A percentile compares a stretch with the other conserved stretches of the same genome.
Evolutionary conservation across 2,329 filamentous ascomycete genomes (phyloP).

Genomic region (Emergomyces africanus): DNA sequence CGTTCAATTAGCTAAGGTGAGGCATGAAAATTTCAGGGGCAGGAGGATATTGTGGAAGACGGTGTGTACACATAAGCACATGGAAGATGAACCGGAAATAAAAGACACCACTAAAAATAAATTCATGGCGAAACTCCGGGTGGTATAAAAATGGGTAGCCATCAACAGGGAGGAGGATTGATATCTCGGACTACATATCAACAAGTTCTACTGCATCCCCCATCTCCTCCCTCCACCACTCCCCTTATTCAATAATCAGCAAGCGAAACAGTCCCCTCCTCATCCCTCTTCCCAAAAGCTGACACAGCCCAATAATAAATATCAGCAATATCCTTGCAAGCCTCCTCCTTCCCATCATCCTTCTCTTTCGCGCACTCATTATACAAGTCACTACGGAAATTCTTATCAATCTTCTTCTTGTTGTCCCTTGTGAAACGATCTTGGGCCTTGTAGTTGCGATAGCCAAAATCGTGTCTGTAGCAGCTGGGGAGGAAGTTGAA

Average conservation of each 20-base stretch:
- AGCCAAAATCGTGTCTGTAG: slow-evolving; percentile 46
- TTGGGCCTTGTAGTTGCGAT: slow-evolving; percentile 41
- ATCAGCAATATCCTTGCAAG: slow-evolving; percentile 16
- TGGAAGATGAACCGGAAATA: background rate
- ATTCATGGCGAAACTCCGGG: background rate
- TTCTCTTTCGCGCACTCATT: slow-evolving; percentile 16
- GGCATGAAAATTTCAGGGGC: background rate
- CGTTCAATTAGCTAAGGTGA: background rate
- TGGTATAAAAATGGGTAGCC: background rate
- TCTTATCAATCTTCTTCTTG: slow-evolving; percentile 36
- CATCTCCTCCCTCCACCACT: background rate
- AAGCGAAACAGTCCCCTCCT: background rate
- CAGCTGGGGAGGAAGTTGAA: slow-evolving; percentile 30
- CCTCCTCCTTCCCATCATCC: slow-evolving; percentile 3
- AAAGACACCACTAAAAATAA: background rate
- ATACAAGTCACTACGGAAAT: slow-evolving; percentile 34
- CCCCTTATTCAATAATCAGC: background rate
- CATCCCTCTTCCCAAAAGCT: slow-evolving; percentile 12
- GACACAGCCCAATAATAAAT: slow-evolving; percentile 23
- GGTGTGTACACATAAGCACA: background rate
- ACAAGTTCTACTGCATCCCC: background rate
- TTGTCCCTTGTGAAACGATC: slow-evolving; percentile 32
- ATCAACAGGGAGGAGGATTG: background rate
- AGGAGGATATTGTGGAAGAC: background rate
- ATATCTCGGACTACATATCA: too few species aligned